Evolutionary conservation across 768 basidiomycete species (phyloP).

Genomic region (Trametes maxima): DNA sequence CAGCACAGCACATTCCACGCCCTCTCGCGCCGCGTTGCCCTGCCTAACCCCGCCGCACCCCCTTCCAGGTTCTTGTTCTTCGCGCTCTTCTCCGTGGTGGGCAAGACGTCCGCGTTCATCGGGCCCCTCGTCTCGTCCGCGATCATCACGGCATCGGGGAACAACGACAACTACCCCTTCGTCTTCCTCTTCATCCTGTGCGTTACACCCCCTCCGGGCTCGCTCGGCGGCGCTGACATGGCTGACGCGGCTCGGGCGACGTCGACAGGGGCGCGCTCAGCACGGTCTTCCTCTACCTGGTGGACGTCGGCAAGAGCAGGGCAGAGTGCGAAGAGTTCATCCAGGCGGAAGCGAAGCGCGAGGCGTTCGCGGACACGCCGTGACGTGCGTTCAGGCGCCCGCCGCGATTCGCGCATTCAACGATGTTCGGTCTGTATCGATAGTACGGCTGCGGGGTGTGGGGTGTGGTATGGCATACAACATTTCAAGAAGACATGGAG

Average conservation of each 20-base stretch:
- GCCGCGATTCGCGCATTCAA: no score
- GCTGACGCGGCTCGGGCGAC: not conserved
- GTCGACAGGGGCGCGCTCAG: slow-evolving; percentile 50
- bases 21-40: not conserved
- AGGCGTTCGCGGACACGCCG: slow-evolving; percentile 37
- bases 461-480: no score
- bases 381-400: not conserved
- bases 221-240: not conserved
- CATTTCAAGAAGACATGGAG: no score
- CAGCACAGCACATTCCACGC: not conserved
- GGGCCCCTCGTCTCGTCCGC: slow-evolving; percentile 76
- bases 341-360: slow-evolving; percentile 49
- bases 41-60: not conserved
- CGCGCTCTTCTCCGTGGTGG: slow-evolving; percentile 73
- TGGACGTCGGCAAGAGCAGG: slow-evolving; percentile 66
- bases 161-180: slow-evolving; percentile 78
- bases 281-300: slow-evolving; percentile 59
- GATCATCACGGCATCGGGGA: slow-evolving; percentile 65
- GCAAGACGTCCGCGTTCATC: slow-evolving; percentile 78
- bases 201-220: slow-evolving; percentile 29
- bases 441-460: no score
- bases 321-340: slow-evolving; percentile 65
- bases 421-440: no score
- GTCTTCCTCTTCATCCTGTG: slow-evolving; percentile 72
- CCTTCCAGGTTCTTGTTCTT: slow-evolving; percentile 67